Percentiles rank a stretch among this genome's conserved stretches.
phyloP scores from a whole-genome alignment of 1,284 basidiomycete species.

The Cystobasidium sp. region DNA sequence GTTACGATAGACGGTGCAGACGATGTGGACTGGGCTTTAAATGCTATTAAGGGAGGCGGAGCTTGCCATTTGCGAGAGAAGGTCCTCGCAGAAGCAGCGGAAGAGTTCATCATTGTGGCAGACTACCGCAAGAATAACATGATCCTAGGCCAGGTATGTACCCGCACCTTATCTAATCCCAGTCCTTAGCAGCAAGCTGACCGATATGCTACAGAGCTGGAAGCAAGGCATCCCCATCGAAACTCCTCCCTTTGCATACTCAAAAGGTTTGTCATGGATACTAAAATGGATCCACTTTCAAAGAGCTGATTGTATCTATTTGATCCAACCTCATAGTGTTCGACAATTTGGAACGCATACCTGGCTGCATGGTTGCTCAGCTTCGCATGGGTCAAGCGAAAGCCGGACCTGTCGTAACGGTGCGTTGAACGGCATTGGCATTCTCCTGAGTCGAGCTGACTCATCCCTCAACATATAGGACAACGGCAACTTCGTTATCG shows the following conservation, averaged over 20 bases:
- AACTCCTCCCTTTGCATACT: conserved; percentile 94
- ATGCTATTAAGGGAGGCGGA: conserved; percentile 97
- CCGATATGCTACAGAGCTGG: conserved; percentile 12
- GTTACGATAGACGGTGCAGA: conserved; percentile 77
- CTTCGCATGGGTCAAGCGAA: conserved; percentile 75
- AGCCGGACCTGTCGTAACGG: conserved; percentile 75
- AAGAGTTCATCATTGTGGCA: conserved; percentile 89
- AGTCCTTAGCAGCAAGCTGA: background rate
- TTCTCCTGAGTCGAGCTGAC: background rate
- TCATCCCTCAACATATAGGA: background rate
- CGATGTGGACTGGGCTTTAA: conserved; percentile 75
- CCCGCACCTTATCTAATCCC: too few species aligned
- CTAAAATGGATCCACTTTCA: background rate
- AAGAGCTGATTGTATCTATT: background rate
- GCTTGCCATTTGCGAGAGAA: conserved; percentile 97
- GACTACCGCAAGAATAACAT: conserved; percentile 77
- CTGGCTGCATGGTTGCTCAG: conserved; percentile 63
- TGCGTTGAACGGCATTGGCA: conserved; percentile 64
- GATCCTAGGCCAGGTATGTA: conserved; percentile 20
- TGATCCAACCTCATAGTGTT: conserved; percentile 59
- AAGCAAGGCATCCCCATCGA: conserved; percentile 85
- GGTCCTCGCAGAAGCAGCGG: conserved; percentile 79
- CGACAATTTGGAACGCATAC: conserved; percentile 65
- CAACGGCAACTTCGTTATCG: conserved; percentile 85
- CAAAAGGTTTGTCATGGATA: conserved; percentile 60